A percentile compares a stretch with the other conserved stretches of the same genome.
Evolutionary conservation across 108 stramenopile species (phyloP).

Genomic region (Skeletonema potamos): DNA sequence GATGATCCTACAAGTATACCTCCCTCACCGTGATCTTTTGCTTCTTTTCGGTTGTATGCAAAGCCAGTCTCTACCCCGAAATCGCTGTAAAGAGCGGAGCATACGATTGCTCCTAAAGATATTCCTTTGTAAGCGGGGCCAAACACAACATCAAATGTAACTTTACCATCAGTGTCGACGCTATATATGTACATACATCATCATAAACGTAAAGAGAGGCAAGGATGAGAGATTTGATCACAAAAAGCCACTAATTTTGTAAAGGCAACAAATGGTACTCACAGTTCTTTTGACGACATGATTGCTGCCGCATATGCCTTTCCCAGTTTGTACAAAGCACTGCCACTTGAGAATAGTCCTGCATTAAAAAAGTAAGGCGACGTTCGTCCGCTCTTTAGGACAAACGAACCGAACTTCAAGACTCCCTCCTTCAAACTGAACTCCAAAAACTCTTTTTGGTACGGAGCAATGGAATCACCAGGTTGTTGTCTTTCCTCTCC

Average conservation of each 20-base stretch:
- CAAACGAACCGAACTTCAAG: constrained; percentile 94
- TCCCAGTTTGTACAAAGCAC: constrained; percentile 81
- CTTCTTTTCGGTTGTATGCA: constrained; percentile 98
- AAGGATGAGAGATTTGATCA: not conserved
- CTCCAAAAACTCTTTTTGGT: constrained; percentile 93
- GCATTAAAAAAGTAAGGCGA: constrained; percentile 99
- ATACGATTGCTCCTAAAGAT: constrained; percentile 93
- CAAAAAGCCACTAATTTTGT: not conserved
- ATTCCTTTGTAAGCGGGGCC: constrained; percentile 99
- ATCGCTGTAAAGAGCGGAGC: constrained; percentile 84
- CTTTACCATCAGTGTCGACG: constrained; percentile 50
- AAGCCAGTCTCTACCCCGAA: constrained; percentile 87
- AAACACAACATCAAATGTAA: constrained; percentile 95
- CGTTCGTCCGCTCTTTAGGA: constrained; percentile 95
- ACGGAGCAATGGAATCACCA: constrained; percentile 50
- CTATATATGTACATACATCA: constrained; percentile 26
- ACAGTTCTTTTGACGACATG: constrained; percentile 80
- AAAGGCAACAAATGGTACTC: constrained; percentile 39
- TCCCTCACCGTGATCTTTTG: constrained; percentile 99
- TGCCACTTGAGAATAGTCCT: constrained; percentile 87
- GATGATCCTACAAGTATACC: constrained; percentile 92
- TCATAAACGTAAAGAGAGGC: not conserved
- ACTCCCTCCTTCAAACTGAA: constrained; percentile 89
- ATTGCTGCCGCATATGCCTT: constrained; percentile 92
- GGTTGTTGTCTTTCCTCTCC: not conserved